Base-by-base conservation (phyloP, 345 rosid species). In the Eucalyptus camaldulensis region DNA sequence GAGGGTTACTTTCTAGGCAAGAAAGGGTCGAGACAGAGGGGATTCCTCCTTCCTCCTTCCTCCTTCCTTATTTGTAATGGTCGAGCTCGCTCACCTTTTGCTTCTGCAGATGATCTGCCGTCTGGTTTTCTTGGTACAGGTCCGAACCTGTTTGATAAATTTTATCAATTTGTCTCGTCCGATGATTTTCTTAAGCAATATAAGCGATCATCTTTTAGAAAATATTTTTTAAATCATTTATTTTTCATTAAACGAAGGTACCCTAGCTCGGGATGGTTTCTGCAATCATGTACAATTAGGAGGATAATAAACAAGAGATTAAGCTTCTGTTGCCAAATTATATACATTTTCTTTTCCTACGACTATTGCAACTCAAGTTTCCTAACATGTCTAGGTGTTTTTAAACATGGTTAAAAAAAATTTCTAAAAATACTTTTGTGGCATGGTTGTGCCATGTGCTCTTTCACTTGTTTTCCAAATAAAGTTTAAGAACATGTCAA, bases 141-240 rank as follows among this genome's bases (percentile, higher is more conserved):
- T 58, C 2, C 69, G 33, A 11, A 13, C 29, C 62, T 56, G 62
- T 24, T 9, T 2, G 62, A 56, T 56, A 24, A 24, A 56, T 56
- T 56, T 22, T 56, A 24, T 56, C 62, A 3, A 22, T 56, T 12
- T 56, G 27, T 8, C 27, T 56, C 0, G 13, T 53, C 0, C 5
- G 9, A 0, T 53, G 58, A 53, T 53, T 53, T 53, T 53, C 25
- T 53, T 53, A 53, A 19, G 1, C 2, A 21, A 53, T 21, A 53
- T 19, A 53, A 53, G 5, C 56, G 0, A 53, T 53, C 0, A 53
- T 19, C 4, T 53, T 7, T 19, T 0, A 19, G 9, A 53, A 53
- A 16, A 19, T 19, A 19, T 53, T 53, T 19, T 53, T 19, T 0
- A 8, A 53, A 53, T 53, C 0, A 53, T 53, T 53, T 8, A 53